Percentiles rank a stretch among this genome's conserved stretches.
These are phyloP conservation scores for Chalaropsis ovoidea DNA, from an alignment of 2,329 filamentous ascomycete species.

Conservation along the genomic window DNA sequence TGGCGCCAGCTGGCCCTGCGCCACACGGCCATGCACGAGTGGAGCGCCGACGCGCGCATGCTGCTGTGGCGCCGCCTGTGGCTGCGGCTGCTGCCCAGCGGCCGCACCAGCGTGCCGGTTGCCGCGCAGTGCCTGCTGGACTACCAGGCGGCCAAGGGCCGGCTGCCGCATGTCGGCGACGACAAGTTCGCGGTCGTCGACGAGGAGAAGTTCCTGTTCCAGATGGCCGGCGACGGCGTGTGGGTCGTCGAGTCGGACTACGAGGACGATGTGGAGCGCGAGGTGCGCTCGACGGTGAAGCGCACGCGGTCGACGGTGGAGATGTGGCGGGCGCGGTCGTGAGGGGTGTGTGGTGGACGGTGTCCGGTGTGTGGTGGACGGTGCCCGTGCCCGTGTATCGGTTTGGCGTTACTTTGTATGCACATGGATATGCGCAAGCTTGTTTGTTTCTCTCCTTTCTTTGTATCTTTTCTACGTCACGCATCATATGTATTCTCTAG, in stretches of 20 bases:
- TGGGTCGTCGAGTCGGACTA: constrained; percentile 21
- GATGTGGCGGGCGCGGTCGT: not conserved
- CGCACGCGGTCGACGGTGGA: not conserved
- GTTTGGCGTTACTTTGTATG: not conserved
- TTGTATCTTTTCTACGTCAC: not conserved
- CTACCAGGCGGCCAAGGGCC: constrained; percentile 20
- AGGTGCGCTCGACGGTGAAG: not conserved
- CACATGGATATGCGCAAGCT: not conserved
- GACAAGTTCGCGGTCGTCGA: constrained; percentile 16
- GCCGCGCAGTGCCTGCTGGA: constrained; percentile 21
- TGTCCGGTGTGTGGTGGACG: not conserved
- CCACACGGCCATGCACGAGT: constrained; percentile 13
- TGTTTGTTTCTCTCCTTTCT: not conserved
- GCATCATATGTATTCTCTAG: not conserved
- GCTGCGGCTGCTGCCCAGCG: constrained; percentile 12
- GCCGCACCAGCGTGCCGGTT: constrained; percentile 19
- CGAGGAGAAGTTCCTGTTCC: constrained; percentile 21
- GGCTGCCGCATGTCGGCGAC: constrained; percentile 19
- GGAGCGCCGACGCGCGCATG: constrained; percentile 20
- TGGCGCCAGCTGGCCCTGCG: constrained; percentile 16
- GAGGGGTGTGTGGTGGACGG: not conserved
- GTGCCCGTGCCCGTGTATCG: too few species aligned
- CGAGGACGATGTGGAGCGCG: not conserved
- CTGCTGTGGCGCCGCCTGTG: constrained; percentile 19
- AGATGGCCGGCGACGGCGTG: constrained; percentile 17